These are phyloP conservation scores for Caryopteris hybrid DNA, from an alignment of 305 asterid genomes.

Conservation along the genomic window DNA sequence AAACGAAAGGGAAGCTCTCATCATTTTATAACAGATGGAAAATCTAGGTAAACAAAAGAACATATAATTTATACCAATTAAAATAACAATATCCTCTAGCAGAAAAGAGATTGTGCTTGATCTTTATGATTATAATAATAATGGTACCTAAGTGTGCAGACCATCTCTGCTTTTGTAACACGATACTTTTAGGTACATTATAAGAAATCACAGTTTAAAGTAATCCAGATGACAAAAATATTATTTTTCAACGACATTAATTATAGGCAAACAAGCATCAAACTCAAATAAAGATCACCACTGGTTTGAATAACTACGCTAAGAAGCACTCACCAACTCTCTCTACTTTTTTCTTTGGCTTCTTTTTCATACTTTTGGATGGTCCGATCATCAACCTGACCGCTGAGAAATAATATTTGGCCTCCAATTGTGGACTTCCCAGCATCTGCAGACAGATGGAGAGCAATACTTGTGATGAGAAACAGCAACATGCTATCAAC, in stretches of 20 bases:
- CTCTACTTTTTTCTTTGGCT: conserved; percentile 97
- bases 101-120: background rate
- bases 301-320: background rate
- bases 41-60: background rate
- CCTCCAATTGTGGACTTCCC: conserved; percentile 99
- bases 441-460: conserved; percentile 62
- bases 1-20: background rate
- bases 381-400: conserved; percentile 97
- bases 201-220: background rate
- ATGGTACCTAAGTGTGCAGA: background rate
- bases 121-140: background rate
- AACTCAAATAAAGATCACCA: background rate
- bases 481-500: conserved; percentile 11
- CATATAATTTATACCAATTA: background rate
- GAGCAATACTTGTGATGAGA: conserved; percentile 7
- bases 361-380: conserved; percentile 97
- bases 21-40: conserved; percentile 3
- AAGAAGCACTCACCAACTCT: conserved; percentile 78
- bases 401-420: conserved; percentile 85
- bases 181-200: background rate
- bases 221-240: background rate
- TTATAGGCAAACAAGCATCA: background rate
- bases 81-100: background rate
- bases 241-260: background rate
- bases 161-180: background rate